Evolutionary conservation across 2,329 filamentous ascomycete genomes (phyloP).

Genomic region (Sclerotinia spermophila): DNA sequence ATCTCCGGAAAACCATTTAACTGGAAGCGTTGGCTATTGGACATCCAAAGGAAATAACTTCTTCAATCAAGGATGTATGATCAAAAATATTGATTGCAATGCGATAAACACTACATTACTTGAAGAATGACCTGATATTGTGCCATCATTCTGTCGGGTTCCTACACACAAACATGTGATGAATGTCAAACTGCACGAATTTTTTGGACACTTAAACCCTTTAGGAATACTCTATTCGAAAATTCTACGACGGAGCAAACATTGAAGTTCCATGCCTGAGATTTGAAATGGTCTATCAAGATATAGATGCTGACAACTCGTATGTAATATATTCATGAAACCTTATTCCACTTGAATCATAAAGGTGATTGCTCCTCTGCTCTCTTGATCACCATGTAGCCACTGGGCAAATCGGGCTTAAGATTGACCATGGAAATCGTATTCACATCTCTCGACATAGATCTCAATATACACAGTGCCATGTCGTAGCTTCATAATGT

Average conservation of each 20-base stretch:
- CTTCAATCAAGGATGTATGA: background rate
- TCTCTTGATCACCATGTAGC: background rate
- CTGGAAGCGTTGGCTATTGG: background rate
- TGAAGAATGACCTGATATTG: background rate
- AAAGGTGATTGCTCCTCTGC: background rate
- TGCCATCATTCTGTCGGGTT: background rate
- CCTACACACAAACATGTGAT: background rate
- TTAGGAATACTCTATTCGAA: background rate
- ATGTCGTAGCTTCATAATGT: constrained; percentile 1
- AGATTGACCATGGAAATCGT: background rate
- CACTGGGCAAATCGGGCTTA: background rate
- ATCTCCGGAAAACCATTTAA: background rate
- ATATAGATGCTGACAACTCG: background rate
- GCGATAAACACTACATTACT: background rate
- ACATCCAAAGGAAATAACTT: background rate
- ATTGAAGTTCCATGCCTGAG: background rate
- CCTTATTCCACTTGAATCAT: background rate
- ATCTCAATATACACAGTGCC: background rate
- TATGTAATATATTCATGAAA: background rate
- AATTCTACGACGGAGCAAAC: too few species aligned
- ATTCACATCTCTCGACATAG: background rate
- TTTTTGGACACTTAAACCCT: background rate
- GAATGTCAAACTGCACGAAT: background rate
- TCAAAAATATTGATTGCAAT: background rate
- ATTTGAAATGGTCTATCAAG: too few species aligned